Percentiles rank a stretch among this genome's conserved stretches.
Conservation (phyloP, 345 rosid genomes). For the Garcia nutans region DNA sequence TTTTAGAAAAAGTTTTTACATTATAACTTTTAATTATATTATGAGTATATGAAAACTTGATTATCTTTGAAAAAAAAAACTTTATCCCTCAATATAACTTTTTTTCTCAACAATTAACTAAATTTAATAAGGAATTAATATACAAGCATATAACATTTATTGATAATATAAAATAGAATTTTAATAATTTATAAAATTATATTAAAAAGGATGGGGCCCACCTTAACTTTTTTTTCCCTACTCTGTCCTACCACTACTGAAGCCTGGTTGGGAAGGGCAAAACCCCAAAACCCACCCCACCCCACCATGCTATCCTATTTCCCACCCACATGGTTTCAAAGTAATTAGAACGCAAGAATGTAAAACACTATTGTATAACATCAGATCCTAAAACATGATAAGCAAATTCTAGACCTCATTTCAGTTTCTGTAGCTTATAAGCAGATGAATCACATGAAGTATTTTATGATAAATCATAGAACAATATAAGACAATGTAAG, state of each 20-base stretch:
- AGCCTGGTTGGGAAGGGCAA: background rate
- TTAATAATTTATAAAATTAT: too few relatives aligned
- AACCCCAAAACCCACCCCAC: too few relatives aligned
- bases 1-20: too few relatives aligned
- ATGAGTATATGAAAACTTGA: too few relatives aligned
- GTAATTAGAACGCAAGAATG: background rate
- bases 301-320: background rate
- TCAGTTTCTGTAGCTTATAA: background rate
- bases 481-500: background rate
- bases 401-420: background rate
- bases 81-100: too few relatives aligned
- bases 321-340: background rate
- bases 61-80: too few relatives aligned
- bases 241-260: background rate
- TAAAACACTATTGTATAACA: background rate
- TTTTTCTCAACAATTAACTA: background rate
- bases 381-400: slow-evolving; percentile 1
- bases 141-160: too few relatives aligned
- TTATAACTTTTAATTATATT: too few relatives aligned
- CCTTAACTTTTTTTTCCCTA: too few relatives aligned
- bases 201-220: background rate
- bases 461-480: background rate
- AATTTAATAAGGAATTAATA: too few relatives aligned
- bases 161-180: too few relatives aligned
- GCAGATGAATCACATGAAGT: background rate